Evolutionary conservation across 2,329 filamentous ascomycete species (phyloP).

Genomic region (Phoma sp.): DNA sequence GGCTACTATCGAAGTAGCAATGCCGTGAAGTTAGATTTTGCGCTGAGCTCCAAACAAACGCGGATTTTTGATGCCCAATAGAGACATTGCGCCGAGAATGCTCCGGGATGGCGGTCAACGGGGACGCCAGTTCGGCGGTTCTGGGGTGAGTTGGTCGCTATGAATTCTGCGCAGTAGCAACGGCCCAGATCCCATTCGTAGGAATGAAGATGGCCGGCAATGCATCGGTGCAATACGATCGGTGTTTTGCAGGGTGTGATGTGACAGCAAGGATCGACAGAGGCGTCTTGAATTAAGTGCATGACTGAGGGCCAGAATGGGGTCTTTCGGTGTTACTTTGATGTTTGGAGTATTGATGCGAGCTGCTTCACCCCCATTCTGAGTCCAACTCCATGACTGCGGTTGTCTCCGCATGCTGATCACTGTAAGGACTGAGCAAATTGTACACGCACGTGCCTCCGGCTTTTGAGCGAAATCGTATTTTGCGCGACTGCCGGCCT

Average conservation of each 20-base stretch:
- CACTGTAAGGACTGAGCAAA: not conserved
- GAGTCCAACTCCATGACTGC: not conserved
- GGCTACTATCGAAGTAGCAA: not conserved
- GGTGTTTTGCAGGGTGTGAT: conserved; percentile 5
- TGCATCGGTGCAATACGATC: conserved; percentile 8
- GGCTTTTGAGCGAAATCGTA: not conserved
- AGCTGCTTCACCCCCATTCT: not conserved
- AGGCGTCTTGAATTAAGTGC: not conserved
- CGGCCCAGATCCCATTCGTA: conserved; percentile 6
- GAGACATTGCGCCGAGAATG: conserved; percentile 4
- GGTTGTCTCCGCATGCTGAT: conserved; percentile 8
- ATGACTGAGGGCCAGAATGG: not conserved
- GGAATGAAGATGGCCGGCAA: not conserved
- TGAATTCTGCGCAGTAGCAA: not conserved
- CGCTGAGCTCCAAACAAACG: not conserved
- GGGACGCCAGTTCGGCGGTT: not conserved
- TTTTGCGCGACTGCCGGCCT: not conserved
- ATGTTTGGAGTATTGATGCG: not conserved
- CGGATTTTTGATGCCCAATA: conserved; percentile 4
- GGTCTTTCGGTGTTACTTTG: not conserved
- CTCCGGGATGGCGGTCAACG: conserved; percentile 9
- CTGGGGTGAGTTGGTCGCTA: not conserved
- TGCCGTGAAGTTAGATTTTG: not conserved
- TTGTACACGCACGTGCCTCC: not conserved
- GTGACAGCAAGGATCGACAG: conserved; percentile 4